Conservation (phyloP, 371 early-diverging fungal genomes). For the Parasitella parasitica region DNA sequence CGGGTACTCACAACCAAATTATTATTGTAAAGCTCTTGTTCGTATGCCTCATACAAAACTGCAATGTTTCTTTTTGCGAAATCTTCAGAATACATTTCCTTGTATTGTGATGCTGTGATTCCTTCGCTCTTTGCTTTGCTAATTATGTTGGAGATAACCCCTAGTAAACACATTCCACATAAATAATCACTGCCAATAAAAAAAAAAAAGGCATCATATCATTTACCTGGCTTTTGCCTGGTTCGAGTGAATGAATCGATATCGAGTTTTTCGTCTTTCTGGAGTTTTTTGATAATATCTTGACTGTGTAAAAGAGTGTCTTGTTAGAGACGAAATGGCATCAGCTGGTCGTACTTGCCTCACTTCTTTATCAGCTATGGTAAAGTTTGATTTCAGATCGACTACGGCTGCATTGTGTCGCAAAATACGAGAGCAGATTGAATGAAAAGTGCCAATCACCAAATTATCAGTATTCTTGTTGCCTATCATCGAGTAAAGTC, state of each 20-base stretch:
- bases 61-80: slow-evolving; percentile 12
- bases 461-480: slow-evolving; percentile 22
- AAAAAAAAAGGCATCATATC: too few species aligned
- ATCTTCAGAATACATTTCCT: neutral
- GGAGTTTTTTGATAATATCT: slow-evolving; percentile 18
- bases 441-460: slow-evolving; percentile 58
- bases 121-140: slow-evolving; percentile 34
- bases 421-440: slow-evolving; percentile 51
- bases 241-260: neutral
- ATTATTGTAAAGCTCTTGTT: slow-evolving; percentile 33
- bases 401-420: slow-evolving; percentile 26
- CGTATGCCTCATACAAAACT: slow-evolving; percentile 37
- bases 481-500: slow-evolving; percentile 37
- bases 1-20: slow-evolving; percentile 33
- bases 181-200: too few species aligned
- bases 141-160: slow-evolving; percentile 25
- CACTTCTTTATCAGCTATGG: slow-evolving; percentile 44
- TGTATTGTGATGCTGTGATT: slow-evolving; percentile 12
- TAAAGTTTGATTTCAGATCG: slow-evolving; percentile 38
- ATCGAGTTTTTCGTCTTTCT: neutral
- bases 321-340: too few species aligned
- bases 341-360: slow-evolving; percentile 32
- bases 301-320: slow-evolving; percentile 15
- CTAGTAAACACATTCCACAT: slow-evolving; percentile 1
- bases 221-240: slow-evolving; percentile 10